Evolutionary conservation across 805 yeast species (phyloP).

Genomic region (Metschnikowia amazonensis): DNA sequence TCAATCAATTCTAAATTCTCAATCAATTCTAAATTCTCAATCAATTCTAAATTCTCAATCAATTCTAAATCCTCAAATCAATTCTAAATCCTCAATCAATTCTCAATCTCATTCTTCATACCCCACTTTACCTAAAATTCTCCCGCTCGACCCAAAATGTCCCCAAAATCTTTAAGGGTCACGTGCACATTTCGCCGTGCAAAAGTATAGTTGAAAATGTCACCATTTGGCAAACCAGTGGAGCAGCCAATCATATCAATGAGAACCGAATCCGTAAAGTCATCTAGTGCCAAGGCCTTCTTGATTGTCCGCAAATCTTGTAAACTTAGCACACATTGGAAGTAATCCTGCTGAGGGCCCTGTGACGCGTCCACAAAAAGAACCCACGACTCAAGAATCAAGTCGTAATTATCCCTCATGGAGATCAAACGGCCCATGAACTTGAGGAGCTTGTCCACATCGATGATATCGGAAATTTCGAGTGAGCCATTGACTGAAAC

Average conservation of each 20-base stretch:
- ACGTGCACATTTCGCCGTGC: slow-evolving; percentile 27
- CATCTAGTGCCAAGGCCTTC: slow-evolving; percentile 27
- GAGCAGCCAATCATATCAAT: slow-evolving; percentile 43
- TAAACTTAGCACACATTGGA: slow-evolving; percentile 5
- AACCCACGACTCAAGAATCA: slow-evolving; percentile 31
- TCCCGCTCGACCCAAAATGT: slow-evolving; percentile 38
- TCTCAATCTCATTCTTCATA: no score
- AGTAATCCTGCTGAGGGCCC: slow-evolving; percentile 20
- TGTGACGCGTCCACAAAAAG: slow-evolving; percentile 28
- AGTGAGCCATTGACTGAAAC: slow-evolving; percentile 11
- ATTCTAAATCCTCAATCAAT: no score
- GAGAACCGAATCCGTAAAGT: slow-evolving; percentile 30
- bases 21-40: no score
- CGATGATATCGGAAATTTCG: slow-evolving; percentile 37
- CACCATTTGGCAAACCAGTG: slow-evolving; percentile 26
- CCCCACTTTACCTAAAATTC: no score
- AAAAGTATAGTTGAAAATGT: slow-evolving; percentile 28
- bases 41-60: no score
- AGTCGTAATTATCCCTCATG: slow-evolving; percentile 29
- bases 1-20: no score
- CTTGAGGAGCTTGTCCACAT: slow-evolving; percentile 35
- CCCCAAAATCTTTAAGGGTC: slow-evolving; percentile 39
- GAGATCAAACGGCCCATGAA: slow-evolving; percentile 27
- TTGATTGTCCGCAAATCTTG: slow-evolving; percentile 30
- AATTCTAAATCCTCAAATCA: no score